Evolutionary conservation across 805 yeast genomes (phyloP), one percentile per base, ranked within the genome.

Genomic region (Kluyveromyces dobzhanskii): DNA sequence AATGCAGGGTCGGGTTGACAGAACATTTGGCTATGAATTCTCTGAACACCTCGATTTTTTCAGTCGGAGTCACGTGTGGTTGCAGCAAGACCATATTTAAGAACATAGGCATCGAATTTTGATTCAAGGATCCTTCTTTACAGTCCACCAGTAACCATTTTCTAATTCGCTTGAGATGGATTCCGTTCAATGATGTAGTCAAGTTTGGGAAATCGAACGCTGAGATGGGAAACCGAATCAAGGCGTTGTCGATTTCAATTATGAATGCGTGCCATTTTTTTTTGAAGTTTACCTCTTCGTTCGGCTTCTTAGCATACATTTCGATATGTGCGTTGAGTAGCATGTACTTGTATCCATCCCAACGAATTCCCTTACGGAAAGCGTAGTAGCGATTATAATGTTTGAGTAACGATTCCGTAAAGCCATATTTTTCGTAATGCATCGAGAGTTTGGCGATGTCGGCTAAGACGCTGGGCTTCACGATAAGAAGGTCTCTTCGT

Each of bases 241-340:
- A 21, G 11, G 21, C 21, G 24, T 50, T 42, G 27, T 57, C 63
- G 38, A 59, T 42, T 17, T 54, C 61, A 34, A 50, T 47, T 11
- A 58, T n/a, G 34, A 50, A 55, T 5, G 55, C 53, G 30, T 55
- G 55, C 64, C 64, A 59, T 35, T 56, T 56, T 30, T 55, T 57
- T 16, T 46, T 36, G 33, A 59, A 58, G 9, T 33, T 27, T 1
- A 50, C 47, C 33, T 44, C 43, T 1, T 24, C 26, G 13, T 30
- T 32, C 3, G 54, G 50, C 3, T 53, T 49, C 26, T 43, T 46
- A 4, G 61, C 59, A 46, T 56, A 57, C 24, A 54, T 50, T 35
- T 59, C 59, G 9, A 51, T 46, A 34, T 52, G 53, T n/a, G 48
- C 46, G 21, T 53, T 40, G 10, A 56, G 24, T 12, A 56, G 42